Evolutionary conservation across 1,284 basidiomycete species (phyloP).

Genomic region (Melampsora larici-populina): DNA sequence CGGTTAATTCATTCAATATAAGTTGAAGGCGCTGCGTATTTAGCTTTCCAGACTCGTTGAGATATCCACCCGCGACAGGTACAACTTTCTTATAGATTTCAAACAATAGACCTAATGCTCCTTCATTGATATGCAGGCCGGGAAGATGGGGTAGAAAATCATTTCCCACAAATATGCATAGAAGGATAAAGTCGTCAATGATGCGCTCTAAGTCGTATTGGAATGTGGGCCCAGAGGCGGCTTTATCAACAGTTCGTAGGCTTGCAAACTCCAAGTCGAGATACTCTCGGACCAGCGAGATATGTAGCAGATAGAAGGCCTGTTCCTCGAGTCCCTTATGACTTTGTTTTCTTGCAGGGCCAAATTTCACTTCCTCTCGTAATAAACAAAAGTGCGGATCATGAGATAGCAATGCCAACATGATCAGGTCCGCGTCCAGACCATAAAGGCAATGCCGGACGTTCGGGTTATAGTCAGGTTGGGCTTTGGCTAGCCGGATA

Average conservation of each 20-base stretch:
- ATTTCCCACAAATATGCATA: conserved; percentile 52
- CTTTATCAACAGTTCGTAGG: conserved; percentile 25
- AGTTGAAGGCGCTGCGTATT: conserved; percentile 76
- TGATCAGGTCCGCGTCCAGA: conserved; percentile 95
- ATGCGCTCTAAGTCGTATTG: conserved; percentile 52
- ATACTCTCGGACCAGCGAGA: conserved; percentile 53
- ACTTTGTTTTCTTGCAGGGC: background rate
- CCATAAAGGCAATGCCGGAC: conserved; percentile 96
- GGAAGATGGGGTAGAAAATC: conserved; percentile 54
- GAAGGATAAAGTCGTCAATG: conserved; percentile 54
- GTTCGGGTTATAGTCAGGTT: conserved; percentile 89
- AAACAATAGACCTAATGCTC: conserved; percentile 52
- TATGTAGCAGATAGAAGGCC: conserved; percentile 50
- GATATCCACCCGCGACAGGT: conserved; percentile 67
- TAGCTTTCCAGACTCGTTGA: conserved; percentile 86
- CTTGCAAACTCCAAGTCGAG: conserved; percentile 53
- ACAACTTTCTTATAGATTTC: conserved; percentile 52
- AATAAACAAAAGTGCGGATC: conserved; percentile 98
- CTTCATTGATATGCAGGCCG: conserved; percentile 54
- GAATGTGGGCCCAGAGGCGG: conserved; percentile 45
- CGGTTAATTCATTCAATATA: conserved; percentile 78
- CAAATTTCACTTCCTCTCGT: conserved; percentile 76
- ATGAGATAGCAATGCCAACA: conserved; percentile 93
- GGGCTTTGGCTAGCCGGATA: conserved; percentile 87
- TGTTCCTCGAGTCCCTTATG: background rate